Base-by-base conservation (phyloP, 257 asterid genomes). In the Salvia hispanica region DNA sequence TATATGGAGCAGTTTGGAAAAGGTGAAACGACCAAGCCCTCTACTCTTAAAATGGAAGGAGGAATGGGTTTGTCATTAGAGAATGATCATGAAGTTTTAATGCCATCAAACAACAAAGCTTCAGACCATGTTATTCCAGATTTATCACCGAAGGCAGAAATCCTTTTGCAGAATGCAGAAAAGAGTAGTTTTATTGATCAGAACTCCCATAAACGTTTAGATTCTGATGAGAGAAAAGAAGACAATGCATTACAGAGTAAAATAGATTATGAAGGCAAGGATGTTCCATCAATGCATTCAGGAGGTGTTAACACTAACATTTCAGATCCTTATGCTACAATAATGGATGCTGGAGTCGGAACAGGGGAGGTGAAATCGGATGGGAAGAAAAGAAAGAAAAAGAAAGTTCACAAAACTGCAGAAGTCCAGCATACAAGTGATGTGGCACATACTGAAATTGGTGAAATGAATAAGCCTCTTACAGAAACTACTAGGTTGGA, bases 351-450 rank as follows among this genome's bases (percentile, higher is more conserved):
- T 15, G 50, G 58, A 51, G 72, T 67, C 69, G 70, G 78, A 21
- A 48, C 37, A 6, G 79, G 67, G 66, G 68, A 64, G 64, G 76
- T 66, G 63, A 51, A 77, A 58, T 48, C 81, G 60, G 64, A 48
- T 77, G 79, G 76, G 66, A 79, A 6, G 15, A 74, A 73, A 79
- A 69, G 62, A 75, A 85, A 75, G 79, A 85, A 69, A 78, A 83
- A 62, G 78, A 77, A 64, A 77, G 21, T 28, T 37, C 66, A 40
- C 78, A 74, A 72, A 69, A 57, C 64, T 64, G 76, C 67, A 44
- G 45, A 63, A 48, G 44, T 69, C 44, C 82, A 61, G 79, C 79
- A 70, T 67, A 53, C 57, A 68, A 62, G 68, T 53, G 72, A 52
- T 12, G 7, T 47, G 42, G 76, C 70, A 67, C 84, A 55, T 15